Base-by-base conservation (phyloP, 2,329 filamentous ascomycete genomes). In the Xylariaceae sp. region DNA sequence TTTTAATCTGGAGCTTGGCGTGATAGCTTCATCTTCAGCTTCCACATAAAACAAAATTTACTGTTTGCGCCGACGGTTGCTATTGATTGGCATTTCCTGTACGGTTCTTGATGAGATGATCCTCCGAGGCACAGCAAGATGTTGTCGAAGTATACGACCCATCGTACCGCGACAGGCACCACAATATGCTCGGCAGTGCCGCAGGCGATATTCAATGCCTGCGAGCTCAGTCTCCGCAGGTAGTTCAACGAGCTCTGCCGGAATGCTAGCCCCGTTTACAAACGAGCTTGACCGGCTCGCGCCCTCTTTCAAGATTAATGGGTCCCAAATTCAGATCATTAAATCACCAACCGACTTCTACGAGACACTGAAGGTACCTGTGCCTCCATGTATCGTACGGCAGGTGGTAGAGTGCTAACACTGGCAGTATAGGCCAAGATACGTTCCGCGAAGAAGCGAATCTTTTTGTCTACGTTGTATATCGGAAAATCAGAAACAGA, bases 381-480 rank as follows among this genome's bases (percentile, higher is more conserved):
- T 11, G 37, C 9, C 19, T n/a, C 40, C 28, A 51, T 26, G 28
- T 46, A 54, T 47, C 54, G 19, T 34, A 17, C 40, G 55, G 28
- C 52, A 61, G 41, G 16, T 33, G 43, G 34, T 41, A 34, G 5
- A 19, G 7, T 6, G 26, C 36, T 58, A 26, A 60, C 24, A 28
- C 16, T 11, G 23, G 6, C 5, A 12, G 3, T 23, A 19, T 58
- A 93, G 89, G 77, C 83, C 62, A 96, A 93, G 77, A 97, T 99
- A 70, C 84, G 84, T 49, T 84, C 83, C 61, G 95, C 95, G 8
- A 86, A 91, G 73, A 82, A 78, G 49, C 85, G 91, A 58, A 89
- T 99, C 64, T 99, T 96, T 72, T 79, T 99, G 46, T 96, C 93
- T n/a, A 99, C 95, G 0, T 78, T 99, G 49, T 99, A 99, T 73